A percentile compares a stretch with the other conserved stretches of the same genome.
These are phyloP conservation scores for Tricholoma flavovirens DNA, from an alignment of 768 basidiomycete genomes.

Conservation along the genomic window DNA sequence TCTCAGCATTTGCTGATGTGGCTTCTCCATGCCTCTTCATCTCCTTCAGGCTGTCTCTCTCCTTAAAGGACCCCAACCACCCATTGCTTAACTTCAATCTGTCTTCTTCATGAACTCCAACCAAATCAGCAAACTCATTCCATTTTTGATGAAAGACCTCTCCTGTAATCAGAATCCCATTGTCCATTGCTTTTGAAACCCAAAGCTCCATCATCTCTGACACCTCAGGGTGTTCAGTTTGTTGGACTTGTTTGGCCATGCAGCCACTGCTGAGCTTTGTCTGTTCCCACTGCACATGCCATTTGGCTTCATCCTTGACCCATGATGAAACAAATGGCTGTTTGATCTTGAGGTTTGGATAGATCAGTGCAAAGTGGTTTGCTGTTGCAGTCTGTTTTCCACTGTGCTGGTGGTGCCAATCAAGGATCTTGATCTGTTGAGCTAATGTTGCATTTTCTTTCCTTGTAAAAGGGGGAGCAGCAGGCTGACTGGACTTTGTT, in stretches of 20 bases:
- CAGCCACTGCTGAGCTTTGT: background rate
- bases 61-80: conserved; percentile 26
- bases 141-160: conserved; percentile 31
- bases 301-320: conserved; percentile 23
- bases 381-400: conserved; percentile 20
- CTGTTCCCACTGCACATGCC: conserved; percentile 14
- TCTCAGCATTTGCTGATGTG: conserved; percentile 18
- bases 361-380: conserved; percentile 16
- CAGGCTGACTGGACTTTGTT: background rate
- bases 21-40: conserved; percentile 30
- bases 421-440: conserved; percentile 2
- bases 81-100: conserved; percentile 27
- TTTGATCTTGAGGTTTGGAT: conserved; percentile 22
- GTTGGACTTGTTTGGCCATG: conserved; percentile 18
- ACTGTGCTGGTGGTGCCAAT: conserved; percentile 22
- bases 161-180: conserved; percentile 27
- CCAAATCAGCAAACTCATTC: conserved; percentile 26
- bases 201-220: conserved; percentile 9
- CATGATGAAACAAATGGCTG: conserved; percentile 21
- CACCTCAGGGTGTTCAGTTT: conserved; percentile 16
- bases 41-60: conserved; percentile 17
- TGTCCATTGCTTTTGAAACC: conserved; percentile 19
- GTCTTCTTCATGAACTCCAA: conserved; percentile 26
- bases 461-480: background rate
- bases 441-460: conserved; percentile 5